Conservation (phyloP, 73 alveolate genomes). For the Paramecium tetraurelia region DNA sequence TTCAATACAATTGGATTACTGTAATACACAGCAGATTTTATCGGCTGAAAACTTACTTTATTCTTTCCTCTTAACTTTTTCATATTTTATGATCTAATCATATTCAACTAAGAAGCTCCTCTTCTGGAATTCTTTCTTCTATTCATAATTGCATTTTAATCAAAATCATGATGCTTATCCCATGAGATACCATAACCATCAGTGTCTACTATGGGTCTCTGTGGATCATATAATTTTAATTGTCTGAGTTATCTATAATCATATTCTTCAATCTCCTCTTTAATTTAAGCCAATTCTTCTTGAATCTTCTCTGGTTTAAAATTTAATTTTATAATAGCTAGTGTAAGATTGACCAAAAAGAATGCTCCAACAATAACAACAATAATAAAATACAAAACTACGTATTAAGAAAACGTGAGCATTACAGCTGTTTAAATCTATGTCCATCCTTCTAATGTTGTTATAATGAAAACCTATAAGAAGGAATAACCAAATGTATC, state of each 20-base stretch:
- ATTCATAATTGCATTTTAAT: neutral
- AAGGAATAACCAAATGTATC: conserved; percentile 78
- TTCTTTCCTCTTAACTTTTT: neutral
- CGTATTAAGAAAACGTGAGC: conserved; percentile 54
- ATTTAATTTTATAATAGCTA: conserved; percentile 91
- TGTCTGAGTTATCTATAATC: neutral
- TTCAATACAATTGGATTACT: neutral
- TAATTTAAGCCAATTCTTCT: conserved; percentile 42
- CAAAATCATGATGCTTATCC: neutral
- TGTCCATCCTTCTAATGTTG: conserved; percentile 87
- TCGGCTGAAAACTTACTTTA: conserved; percentile 2
- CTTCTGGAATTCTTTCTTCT: neutral
- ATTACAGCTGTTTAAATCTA: conserved; percentile 59
- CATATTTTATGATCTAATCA: neutral
- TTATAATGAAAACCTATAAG: conserved; percentile 67
- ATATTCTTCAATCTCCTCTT: neutral
- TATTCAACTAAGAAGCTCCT: neutral
- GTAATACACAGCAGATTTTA: neutral
- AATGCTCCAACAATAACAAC: conserved; percentile 88
- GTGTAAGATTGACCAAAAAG: conserved; percentile 84
- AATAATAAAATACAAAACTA: conserved; percentile 74
- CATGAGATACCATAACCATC: neutral
- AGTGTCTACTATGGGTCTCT: neutral
- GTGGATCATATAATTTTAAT: neutral
- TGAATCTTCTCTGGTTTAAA: conserved; percentile 86